Evolutionary conservation across 768 basidiomycete genomes (phyloP).

Genomic region (Boletus fagicola): DNA sequence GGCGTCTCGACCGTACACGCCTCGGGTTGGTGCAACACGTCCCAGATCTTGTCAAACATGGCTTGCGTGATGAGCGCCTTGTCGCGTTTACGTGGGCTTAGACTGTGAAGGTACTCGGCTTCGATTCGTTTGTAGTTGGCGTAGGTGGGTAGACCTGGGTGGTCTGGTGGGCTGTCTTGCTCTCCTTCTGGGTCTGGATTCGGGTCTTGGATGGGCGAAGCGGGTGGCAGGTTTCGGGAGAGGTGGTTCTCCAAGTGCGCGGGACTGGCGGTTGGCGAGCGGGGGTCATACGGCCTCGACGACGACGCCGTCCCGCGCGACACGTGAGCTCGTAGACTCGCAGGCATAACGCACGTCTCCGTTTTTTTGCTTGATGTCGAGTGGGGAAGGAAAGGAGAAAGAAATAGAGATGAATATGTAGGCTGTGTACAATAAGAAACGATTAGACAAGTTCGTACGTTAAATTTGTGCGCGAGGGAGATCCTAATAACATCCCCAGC

Average conservation of each 20-base stretch:
- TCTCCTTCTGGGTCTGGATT: not conserved
- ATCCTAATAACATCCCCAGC: slow-evolving; percentile 11
- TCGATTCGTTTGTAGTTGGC: slow-evolving; percentile 60
- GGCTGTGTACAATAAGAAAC: slow-evolving; percentile 21
- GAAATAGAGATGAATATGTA: slow-evolving; percentile 20
- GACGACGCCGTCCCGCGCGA: slow-evolving; percentile 7
- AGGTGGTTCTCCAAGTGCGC: not conserved
- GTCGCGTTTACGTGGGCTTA: slow-evolving; percentile 55
- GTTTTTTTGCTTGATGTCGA: not conserved
- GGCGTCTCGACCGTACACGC: slow-evolving; percentile 48
- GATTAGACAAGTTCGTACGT: slow-evolving; percentile 21
- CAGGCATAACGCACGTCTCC: slow-evolving; percentile 20
- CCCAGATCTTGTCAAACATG: slow-evolving; percentile 72
- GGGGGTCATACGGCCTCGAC: slow-evolving; percentile 26
- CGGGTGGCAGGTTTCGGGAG: not conserved
- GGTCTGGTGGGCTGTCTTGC: slow-evolving; percentile 12
- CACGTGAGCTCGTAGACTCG: slow-evolving; percentile 11
- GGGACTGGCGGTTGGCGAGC: slow-evolving; percentile 12
- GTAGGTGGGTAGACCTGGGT: slow-evolving; percentile 59
- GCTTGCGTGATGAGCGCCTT: slow-evolving; percentile 73
- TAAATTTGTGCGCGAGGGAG: not conserved
- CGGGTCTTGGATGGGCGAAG: not conserved
- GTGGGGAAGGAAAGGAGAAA: not conserved
- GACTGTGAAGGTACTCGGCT: slow-evolving; percentile 52
- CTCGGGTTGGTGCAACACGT: slow-evolving; percentile 56